These are phyloP conservation scores for Ophiostoma novo-ulmi DNA, from an alignment of 2,329 filamentous ascomycete species.

Conservation along the genomic window DNA sequence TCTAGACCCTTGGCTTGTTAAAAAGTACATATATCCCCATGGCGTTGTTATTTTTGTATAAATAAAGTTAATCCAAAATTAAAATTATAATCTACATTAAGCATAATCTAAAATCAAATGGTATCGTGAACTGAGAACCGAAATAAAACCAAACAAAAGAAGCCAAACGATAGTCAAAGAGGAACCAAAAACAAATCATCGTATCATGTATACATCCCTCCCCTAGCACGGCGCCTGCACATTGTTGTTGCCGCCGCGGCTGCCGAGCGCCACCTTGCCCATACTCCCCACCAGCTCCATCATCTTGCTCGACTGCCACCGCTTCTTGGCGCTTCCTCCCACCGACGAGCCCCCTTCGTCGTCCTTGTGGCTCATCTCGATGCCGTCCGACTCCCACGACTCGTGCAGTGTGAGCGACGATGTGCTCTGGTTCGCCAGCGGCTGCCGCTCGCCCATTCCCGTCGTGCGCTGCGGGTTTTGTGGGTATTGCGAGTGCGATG, in stretches of 20 bases:
- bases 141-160: background rate
- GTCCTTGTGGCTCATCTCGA: background rate
- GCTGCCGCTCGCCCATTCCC: background rate
- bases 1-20: background rate
- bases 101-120: background rate
- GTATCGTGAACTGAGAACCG: background rate
- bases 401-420: conserved; percentile 20
- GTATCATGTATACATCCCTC: background rate
- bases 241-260: conserved; percentile 19
- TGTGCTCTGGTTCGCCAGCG: conserved; percentile 15
- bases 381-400: conserved; percentile 15
- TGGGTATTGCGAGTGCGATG: too few relatives aligned
- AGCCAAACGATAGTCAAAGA: background rate
- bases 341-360: background rate
- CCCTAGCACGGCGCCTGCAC: conserved; percentile 24
- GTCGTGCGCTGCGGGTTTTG: background rate
- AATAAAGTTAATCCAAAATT: background rate
- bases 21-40: conserved; percentile 9
- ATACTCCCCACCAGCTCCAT: conserved; percentile 25
- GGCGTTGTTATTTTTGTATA: background rate
- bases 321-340: background rate
- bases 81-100: background rate
- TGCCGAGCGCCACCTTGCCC: conserved; percentile 22
- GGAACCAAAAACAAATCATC: background rate
- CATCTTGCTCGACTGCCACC: conserved; percentile 24